phyloP scores from a whole-genome alignment of 1,139 yeast genomes.

The Protomyces pachydermus region DNA sequence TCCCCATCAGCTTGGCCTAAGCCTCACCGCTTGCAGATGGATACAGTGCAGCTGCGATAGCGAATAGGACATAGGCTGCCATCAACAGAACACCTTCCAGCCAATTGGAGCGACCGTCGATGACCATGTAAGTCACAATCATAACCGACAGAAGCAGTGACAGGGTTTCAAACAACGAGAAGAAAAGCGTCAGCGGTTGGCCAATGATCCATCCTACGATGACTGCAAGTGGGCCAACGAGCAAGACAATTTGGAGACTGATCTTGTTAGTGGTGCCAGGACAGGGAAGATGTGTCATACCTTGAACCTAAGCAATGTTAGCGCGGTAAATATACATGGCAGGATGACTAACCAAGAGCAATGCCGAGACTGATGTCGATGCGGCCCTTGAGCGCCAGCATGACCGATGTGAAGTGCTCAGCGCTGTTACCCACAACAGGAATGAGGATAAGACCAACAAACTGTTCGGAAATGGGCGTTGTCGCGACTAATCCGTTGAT shows the following conservation, averaged over 20 bases:
- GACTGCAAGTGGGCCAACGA: slow-evolving; percentile 88
- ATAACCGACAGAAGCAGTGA: slow-evolving; percentile 82
- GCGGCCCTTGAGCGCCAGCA: slow-evolving; percentile 91
- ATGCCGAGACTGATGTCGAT: slow-evolving; percentile 97
- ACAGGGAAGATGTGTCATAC: slow-evolving; percentile 8
- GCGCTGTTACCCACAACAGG: slow-evolving; percentile 99
- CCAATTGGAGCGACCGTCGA: slow-evolving; percentile 94
- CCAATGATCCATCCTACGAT: slow-evolving; percentile 84
- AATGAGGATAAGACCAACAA: slow-evolving; percentile 84
- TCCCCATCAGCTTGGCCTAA: not conserved
- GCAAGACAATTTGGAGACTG: slow-evolving; percentile 77
- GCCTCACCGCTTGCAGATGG: slow-evolving; percentile 13
- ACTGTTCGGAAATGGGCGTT: slow-evolving; percentile 86
- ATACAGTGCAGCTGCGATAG: slow-evolving; percentile 79
- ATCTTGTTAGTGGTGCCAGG: slow-evolving; percentile 1
- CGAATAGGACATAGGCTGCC: slow-evolving; percentile 78
- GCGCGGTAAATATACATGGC: slow-evolving; percentile 1
- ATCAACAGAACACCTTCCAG: slow-evolving; percentile 90
- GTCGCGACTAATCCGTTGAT: slow-evolving; percentile 80
- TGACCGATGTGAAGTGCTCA: slow-evolving; percentile 92
- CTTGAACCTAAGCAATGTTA: slow-evolving; percentile 59
- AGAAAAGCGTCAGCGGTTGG: slow-evolving; percentile 87
- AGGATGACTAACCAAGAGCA: slow-evolving; percentile 49
- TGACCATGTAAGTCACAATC: slow-evolving; percentile 74
- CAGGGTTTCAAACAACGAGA: slow-evolving; percentile 89